phyloP scores from a whole-genome alignment of 2,329 filamentous ascomycete species.

The Akanthomyces lecanii region DNA sequence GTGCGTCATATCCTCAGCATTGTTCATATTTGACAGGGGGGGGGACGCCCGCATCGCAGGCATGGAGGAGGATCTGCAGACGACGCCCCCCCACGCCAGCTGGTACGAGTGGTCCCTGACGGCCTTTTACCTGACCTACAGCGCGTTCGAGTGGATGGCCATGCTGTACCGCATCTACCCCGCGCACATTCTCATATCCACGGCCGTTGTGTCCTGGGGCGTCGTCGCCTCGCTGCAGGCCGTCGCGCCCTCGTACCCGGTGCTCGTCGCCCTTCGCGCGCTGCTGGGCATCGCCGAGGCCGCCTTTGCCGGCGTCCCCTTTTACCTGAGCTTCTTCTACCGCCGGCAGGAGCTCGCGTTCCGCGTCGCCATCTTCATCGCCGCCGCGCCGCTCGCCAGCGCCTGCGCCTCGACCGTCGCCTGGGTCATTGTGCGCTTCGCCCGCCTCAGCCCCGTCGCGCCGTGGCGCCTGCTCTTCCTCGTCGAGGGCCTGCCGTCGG shows the following conservation, averaged over 20 bases:
- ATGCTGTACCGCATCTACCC: conserved; percentile 58
- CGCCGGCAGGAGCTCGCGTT: conserved; percentile 71
- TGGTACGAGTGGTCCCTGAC: conserved; percentile 60
- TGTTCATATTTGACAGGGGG: too few species aligned
- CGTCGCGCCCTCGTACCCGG: conserved; percentile 59
- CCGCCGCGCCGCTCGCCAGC: conserved; percentile 76
- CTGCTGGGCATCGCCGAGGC: conserved; percentile 61
- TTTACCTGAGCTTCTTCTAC: conserved; percentile 63
- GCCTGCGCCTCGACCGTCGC: conserved; percentile 73
- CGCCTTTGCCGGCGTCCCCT: conserved; percentile 60
- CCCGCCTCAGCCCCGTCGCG: conserved; percentile 62
- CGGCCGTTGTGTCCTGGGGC: conserved; percentile 75
- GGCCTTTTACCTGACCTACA: conserved; percentile 61
- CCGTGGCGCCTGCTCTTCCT: conserved; percentile 85
- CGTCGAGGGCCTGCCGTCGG: conserved; percentile 78
- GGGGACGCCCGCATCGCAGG: conserved; percentile 56
- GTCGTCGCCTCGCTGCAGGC: conserved; percentile 70
- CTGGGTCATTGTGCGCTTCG: conserved; percentile 70
- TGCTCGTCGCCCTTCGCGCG: conserved; percentile 51
- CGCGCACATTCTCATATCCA: conserved; percentile 54
- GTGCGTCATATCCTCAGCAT: conserved; percentile 41
- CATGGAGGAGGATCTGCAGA: conserved; percentile 58
- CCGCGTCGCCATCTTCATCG: conserved; percentile 81
- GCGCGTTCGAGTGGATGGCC: conserved; percentile 62
- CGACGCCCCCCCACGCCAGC: conserved; percentile 38